Percentiles rank a stretch among this genome's conserved stretches.
These are phyloP conservation scores for Populus hybrid DNA, from an alignment of 441 rosid genomes.

Conservation along the genomic window DNA sequence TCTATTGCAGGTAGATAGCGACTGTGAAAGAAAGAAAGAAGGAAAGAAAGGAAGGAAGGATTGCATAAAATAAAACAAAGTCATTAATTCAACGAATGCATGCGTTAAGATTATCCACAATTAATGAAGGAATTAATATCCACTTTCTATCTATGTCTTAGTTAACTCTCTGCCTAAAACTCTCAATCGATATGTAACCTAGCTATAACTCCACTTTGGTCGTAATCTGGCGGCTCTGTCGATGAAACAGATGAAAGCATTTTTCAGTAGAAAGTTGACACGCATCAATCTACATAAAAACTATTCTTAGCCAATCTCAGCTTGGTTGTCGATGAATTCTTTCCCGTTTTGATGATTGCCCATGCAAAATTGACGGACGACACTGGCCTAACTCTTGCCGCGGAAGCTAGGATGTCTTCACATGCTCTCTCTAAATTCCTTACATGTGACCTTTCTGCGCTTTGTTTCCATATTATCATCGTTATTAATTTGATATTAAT, in stretches of 20 bases:
- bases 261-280: constrained; percentile 13
- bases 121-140: no score
- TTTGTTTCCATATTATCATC: background rate
- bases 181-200: no score
- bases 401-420: constrained; percentile 27
- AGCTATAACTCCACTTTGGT: no score
- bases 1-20: background rate
- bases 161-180: no score
- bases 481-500: background rate
- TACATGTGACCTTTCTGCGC: constrained; percentile 2
- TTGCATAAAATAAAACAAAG: background rate
- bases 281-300: constrained; percentile 19
- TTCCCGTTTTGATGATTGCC: constrained; percentile 49
- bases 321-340: constrained; percentile 24
- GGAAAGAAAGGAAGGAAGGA: background rate
- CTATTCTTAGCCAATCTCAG: constrained; percentile 27
- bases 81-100: background rate
- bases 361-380: constrained; percentile 49
- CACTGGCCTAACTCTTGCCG: constrained; percentile 61
- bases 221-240: no score
- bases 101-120: no score
- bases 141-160: no score
- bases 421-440: constrained; percentile 28
- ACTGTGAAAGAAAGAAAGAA: no score
- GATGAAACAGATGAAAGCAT: no score